A percentile compares a stretch with the other conserved stretches of the same genome.
Evolutionary conservation across 352 stramenopile species (phyloP).

Genomic region (Phytophthora nicotianae): DNA sequence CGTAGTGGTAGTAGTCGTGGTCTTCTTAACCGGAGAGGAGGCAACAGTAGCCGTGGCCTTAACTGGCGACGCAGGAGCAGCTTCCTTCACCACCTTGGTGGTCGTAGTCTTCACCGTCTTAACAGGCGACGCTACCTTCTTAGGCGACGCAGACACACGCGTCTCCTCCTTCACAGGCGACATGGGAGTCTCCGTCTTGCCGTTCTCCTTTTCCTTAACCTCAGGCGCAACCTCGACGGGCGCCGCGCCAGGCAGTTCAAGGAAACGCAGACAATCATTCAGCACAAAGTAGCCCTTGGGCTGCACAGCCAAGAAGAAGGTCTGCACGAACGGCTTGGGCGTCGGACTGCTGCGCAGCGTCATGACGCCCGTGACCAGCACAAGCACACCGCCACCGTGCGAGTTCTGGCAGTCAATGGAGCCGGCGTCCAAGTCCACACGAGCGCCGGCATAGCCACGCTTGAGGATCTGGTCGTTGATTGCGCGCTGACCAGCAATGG

Average conservation of each 20-base stretch:
- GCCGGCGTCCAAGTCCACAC: constrained; percentile 80
- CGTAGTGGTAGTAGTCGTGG: constrained; percentile 3
- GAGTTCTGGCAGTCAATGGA: constrained; percentile 89
- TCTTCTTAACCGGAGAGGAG: constrained; percentile 47
- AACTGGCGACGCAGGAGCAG: constrained; percentile 24
- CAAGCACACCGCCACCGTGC: constrained; percentile 70
- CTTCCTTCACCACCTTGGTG: constrained; percentile 30
- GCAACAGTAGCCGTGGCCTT: constrained; percentile 39
- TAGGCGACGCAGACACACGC: constrained; percentile 28
- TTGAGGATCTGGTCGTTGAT: constrained; percentile 88
- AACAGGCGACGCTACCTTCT: constrained; percentile 36
- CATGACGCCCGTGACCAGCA: constrained; percentile 89
- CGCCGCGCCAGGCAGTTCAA: constrained; percentile 54
- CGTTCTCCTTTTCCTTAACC: constrained; percentile 22
- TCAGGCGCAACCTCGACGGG: constrained; percentile 17
- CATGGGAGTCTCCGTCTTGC: background rate
- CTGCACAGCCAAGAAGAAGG: constrained; percentile 88
- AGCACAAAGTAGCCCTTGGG: constrained; percentile 90
- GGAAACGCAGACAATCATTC: constrained; percentile 88
- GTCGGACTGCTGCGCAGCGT: constrained; percentile 55
- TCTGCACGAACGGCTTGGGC: constrained; percentile 87
- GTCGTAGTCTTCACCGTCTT: constrained; percentile 24
- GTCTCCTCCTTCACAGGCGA: constrained; percentile 33
- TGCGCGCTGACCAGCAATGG: constrained; percentile 72
- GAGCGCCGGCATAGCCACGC: constrained; percentile 74